Evolutionary conservation across 495 filamentous ascomycete species (phyloP).

Genomic region (Cairneyella variabilis): DNA sequence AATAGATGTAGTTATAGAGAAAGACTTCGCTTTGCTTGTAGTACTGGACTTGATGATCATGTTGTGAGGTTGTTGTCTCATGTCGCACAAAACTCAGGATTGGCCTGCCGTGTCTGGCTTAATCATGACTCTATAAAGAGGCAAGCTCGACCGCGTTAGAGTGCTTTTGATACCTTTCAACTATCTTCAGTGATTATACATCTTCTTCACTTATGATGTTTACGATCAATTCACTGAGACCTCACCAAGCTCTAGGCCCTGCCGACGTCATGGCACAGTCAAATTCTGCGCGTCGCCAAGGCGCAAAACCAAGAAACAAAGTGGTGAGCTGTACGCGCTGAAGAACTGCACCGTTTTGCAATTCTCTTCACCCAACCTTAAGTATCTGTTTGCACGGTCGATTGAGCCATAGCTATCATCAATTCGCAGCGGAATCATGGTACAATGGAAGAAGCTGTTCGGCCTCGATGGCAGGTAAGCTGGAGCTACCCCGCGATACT

Average conservation of each 20-base stretch:
- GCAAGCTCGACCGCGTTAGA: no score
- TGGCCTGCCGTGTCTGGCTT: no score
- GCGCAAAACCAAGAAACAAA: not conserved
- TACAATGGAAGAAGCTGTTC: constrained; percentile 24
- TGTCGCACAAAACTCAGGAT: no score
- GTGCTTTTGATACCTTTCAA: no score
- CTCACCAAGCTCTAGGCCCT: not conserved
- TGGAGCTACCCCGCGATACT: not conserved
- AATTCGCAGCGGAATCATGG: constrained; percentile 8
- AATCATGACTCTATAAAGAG: no score
- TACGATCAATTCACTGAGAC: no score
- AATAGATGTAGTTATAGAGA: no score
- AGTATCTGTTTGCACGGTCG: not conserved
- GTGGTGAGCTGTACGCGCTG: not conserved
- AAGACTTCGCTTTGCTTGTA: no score
- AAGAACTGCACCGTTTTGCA: not conserved
- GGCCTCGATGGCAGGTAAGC: constrained; percentile 20
- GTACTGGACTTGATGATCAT: no score
- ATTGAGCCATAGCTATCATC: not conserved
- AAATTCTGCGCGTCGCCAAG: not conserved
- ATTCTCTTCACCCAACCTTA: not conserved
- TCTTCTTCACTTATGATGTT: no score
- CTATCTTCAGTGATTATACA: no score
- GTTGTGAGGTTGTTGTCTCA: no score
- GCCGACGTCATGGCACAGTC: not conserved